These are phyloP conservation scores for Penicillium goetzii DNA, from an alignment of 495 filamentous ascomycete genomes.

Conservation along the genomic window DNA sequence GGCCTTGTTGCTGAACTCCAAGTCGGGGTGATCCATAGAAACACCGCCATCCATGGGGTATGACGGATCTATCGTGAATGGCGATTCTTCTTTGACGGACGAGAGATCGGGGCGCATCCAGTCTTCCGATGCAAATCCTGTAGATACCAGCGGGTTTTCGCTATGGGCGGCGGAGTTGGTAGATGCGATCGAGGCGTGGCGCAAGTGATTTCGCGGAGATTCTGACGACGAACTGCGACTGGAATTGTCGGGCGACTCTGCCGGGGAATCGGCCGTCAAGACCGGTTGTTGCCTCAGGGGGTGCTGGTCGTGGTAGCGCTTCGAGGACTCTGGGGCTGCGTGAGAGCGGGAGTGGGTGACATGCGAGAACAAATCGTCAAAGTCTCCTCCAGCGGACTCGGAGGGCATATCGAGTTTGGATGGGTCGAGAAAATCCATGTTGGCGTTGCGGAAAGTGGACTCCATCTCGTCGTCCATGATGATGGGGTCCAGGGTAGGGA, in stretches of 20 bases:
- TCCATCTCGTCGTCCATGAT: constrained; percentile 55
- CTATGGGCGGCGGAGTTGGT: constrained; percentile 47
- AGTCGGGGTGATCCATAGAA: constrained; percentile 43
- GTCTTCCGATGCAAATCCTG: constrained; percentile 42
- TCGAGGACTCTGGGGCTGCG: constrained; percentile 36
- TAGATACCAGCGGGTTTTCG: constrained; percentile 42
- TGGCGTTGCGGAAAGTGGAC: constrained; percentile 43
- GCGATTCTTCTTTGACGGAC: constrained; percentile 44
- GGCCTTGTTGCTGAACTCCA: constrained; percentile 60
- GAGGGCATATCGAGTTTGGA: constrained; percentile 42
- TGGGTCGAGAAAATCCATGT: constrained; percentile 50
- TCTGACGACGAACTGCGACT: constrained; percentile 50
- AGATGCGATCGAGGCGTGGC: constrained; percentile 45
- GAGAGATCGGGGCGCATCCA: constrained; percentile 48
- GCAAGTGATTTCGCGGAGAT: constrained; percentile 48
- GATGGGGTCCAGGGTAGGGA: constrained; percentile 48
- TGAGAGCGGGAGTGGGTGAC: constrained; percentile 36
- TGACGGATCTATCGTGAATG: constrained; percentile 46
- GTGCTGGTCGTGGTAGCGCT: constrained; percentile 40
- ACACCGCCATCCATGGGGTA: constrained; percentile 39
- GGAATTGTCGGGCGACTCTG: constrained; percentile 49
- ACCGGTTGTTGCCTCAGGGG: constrained; percentile 41
- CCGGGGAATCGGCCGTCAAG: constrained; percentile 46
- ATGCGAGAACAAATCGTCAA: constrained; percentile 49
- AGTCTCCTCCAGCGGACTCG: constrained; percentile 45